A percentile compares a stretch with the other conserved stretches of the same genome.
These are phyloP conservation scores for Leccinum broughii DNA, from an alignment of 768 basidiomycete genomes.

Conservation along the genomic window DNA sequence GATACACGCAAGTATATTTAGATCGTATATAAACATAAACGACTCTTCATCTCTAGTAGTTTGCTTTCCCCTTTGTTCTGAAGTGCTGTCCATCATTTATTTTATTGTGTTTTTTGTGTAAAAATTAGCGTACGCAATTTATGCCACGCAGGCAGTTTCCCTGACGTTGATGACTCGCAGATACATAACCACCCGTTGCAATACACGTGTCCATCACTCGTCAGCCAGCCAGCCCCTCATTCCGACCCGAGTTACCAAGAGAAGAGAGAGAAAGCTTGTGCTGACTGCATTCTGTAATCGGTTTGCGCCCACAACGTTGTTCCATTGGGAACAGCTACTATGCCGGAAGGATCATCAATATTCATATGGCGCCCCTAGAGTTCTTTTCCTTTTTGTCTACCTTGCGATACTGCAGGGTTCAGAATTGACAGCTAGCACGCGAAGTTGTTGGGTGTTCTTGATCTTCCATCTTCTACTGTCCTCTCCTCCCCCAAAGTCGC, in stretches of 20 bases:
- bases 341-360: conserved; percentile 22
- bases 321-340: conserved; percentile 5
- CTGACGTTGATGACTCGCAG: background rate
- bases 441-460: background rate
- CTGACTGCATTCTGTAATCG: conserved; percentile 5
- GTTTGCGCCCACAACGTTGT: conserved; percentile 9
- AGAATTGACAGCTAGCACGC: background rate
- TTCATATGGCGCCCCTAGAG: background rate
- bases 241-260: background rate
- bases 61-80: conserved; percentile 2
- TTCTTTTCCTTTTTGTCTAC: background rate
- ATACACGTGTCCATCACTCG: conserved; percentile 12
- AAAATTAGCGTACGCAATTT: background rate
- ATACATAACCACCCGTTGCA: background rate
- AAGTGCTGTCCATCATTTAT: background rate
- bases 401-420: background rate
- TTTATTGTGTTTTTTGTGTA: background rate
- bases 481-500: background rate
- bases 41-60: background rate
- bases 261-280: background rate
- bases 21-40: conserved; percentile 16
- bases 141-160: background rate
- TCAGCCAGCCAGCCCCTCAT: background rate
- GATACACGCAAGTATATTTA: conserved; percentile 14
- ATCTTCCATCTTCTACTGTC: background rate